Conservation (phyloP, 495 filamentous ascomycete species). For the Podospora australis region DNA sequence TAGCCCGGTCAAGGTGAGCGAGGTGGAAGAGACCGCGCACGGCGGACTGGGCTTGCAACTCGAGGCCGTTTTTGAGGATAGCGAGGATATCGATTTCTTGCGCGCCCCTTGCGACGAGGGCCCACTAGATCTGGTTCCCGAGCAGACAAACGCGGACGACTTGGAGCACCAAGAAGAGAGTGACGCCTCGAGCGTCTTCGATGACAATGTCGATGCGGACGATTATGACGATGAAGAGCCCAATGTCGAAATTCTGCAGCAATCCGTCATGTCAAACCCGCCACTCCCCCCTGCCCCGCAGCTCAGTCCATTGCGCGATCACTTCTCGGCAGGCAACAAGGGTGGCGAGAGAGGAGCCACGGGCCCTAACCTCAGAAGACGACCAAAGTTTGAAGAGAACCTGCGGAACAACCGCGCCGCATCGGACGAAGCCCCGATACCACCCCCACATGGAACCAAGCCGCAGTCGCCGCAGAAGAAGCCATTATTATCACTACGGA, state of each 20-base stretch:
- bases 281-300: conserved; percentile 36
- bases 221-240: conserved; percentile 44
- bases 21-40: conserved; percentile 42
- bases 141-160: conserved; percentile 14
- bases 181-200: conserved; percentile 11
- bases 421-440: conserved; percentile 20
- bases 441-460: conserved; percentile 23
- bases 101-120: conserved; percentile 15
- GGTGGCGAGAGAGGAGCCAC: conserved; percentile 27
- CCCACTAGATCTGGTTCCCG: conserved; percentile 21
- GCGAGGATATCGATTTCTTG: conserved; percentile 21
- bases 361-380: conserved; percentile 16
- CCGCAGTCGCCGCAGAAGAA: conserved; percentile 24
- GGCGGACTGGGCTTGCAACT: conserved; percentile 29
- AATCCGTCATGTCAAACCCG: conserved; percentile 32
- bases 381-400: conserved; percentile 36
- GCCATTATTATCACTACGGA: conserved; percentile 14
- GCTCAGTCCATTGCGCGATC: conserved; percentile 41
- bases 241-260: conserved; percentile 42
- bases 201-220: conserved; percentile 42
- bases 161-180: conserved; percentile 4
- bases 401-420: conserved; percentile 27
- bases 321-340: conserved; percentile 37
- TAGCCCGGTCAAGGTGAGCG: conserved; percentile 51
- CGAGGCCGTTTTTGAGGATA: conserved; percentile 32